Base-by-base conservation (phyloP, 805 yeast genomes). In the Priceomyces fermenticarens region DNA sequence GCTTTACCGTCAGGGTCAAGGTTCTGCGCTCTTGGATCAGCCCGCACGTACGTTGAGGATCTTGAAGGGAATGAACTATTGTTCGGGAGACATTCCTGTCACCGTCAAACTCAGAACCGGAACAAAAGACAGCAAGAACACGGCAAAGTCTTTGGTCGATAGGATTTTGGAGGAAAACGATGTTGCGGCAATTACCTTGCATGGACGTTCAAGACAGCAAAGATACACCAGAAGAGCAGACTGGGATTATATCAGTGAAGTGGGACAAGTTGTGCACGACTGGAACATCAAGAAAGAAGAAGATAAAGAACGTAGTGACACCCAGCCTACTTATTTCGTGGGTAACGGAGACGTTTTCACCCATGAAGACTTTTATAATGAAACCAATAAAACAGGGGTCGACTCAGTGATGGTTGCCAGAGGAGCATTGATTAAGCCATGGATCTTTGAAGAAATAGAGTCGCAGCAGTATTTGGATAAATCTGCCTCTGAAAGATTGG, bases 371-470 rank as follows among this genome's bases (percentile, higher is more conserved):
- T 93, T 96, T 95, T 77, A 88, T 61, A 73, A 70, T 27, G 89
- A 85, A 9, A 71, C 82, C 32, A 63, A 67, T 20, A 76, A 80
- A 36, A 77, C 77, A 25, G 85, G 85, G 15, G 81, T 91, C 43
- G 99, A 93, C 65, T 81, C 93, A 25, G 95, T 89, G 12, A 93
- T 95, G 97, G 88, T 93, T 40, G 99, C 98, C 2, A 78, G 99
- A 56, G 99, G 98, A 41, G 98, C 98, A 2, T 75, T 93, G 49
- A 90, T 93, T 60, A 93, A 93, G 65, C 99, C 99, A 28, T 93
- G 99, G 99, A 87, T 93, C 38, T 93, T 91, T 53, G 97, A 93
- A 67, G 99, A 93, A 65, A 78, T 93, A 42, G 95, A 91, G 43
- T 73, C 91, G 5, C 80, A 82, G 53, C 98, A 93, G 63, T 82